phyloP scores from a whole-genome alignment of 106 monocot species.

The Dioscorea zingiberensis region DNA sequence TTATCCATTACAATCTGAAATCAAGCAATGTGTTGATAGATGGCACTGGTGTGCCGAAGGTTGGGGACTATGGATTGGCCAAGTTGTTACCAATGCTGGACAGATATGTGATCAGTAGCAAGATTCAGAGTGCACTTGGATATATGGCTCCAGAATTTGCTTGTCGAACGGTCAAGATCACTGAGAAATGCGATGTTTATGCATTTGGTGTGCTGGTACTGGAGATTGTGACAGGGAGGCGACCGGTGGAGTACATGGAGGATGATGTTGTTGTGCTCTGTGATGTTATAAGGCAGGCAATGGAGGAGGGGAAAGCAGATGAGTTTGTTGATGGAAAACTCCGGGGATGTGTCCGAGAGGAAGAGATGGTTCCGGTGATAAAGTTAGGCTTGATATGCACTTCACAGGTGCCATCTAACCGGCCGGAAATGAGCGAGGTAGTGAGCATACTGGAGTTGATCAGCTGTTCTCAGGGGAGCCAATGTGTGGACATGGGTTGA shows the following conservation, averaged over 20 bases:
- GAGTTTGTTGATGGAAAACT: slow-evolving; percentile 50
- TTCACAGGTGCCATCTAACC: slow-evolving; percentile 49
- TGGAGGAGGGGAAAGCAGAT: slow-evolving; percentile 44
- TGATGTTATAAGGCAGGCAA: slow-evolving; percentile 32
- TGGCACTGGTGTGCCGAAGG: slow-evolving; percentile 35
- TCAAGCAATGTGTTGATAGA: slow-evolving; percentile 53
- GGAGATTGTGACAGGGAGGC: slow-evolving; percentile 48
- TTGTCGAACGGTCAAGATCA: slow-evolving; percentile 35
- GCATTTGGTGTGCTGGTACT: slow-evolving; percentile 57
- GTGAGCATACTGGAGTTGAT: slow-evolving; percentile 63
- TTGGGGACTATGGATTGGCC: slow-evolving; percentile 66
- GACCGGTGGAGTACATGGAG: slow-evolving; percentile 48
- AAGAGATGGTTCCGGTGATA: slow-evolving; percentile 49
- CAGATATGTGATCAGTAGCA: slow-evolving; percentile 43
- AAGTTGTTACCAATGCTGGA: slow-evolving; percentile 71
- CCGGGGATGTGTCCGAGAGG: slow-evolving; percentile 40
- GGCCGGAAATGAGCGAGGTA: slow-evolving; percentile 67
- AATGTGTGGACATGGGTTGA: slow-evolving; percentile 33
- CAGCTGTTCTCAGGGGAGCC: slow-evolving; percentile 47
- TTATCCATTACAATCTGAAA: slow-evolving; percentile 60
- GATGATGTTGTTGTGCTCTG: slow-evolving; percentile 63
- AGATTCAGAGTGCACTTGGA: slow-evolving; percentile 56
- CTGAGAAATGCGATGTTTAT: slow-evolving; percentile 57
- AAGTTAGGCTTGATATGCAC: slow-evolving; percentile 66
- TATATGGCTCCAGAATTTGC: slow-evolving; percentile 78